Percentiles rank a stretch among this genome's conserved stretches.
These are phyloP conservation scores for Cerioporus squamosus DNA, from an alignment of 1,284 basidiomycete genomes.

Conservation along the genomic window DNA sequence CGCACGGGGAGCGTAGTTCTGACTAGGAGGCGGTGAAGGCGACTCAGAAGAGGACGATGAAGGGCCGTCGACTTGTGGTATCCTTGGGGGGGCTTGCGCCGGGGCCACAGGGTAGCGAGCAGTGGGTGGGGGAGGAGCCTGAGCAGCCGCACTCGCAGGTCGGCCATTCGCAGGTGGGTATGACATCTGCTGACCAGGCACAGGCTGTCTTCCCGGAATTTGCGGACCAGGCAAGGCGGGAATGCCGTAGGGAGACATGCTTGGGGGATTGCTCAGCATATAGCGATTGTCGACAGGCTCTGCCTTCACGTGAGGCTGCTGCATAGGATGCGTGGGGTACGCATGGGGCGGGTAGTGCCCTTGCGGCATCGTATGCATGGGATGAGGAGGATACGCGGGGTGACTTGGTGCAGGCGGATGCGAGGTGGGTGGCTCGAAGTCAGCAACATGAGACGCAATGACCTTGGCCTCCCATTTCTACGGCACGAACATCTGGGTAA, in stretches of 20 bases:
- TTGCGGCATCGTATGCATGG: constrained; percentile 29
- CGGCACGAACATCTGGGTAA: constrained; percentile 14
- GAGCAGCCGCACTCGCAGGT: constrained; percentile 20
- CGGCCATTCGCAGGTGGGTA: constrained; percentile 24
- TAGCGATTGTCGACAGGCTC: constrained; percentile 71
- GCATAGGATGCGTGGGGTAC: constrained; percentile 38
- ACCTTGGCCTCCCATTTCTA: constrained; percentile 97
- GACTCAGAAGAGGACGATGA: constrained; percentile 62
- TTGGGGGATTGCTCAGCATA: constrained; percentile 50
- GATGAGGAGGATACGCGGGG: constrained; percentile 32
- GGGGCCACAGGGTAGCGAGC: constrained; percentile 28
- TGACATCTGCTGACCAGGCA: constrained; percentile 46
- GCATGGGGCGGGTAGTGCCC: constrained; percentile 43
- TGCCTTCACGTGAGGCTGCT: constrained; percentile 58
- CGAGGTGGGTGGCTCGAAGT: constrained; percentile 72
- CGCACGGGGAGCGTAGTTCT: constrained; percentile 62
- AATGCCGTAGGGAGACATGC: constrained; percentile 51
- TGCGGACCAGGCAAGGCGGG: constrained; percentile 70
- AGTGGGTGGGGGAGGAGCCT: constrained; percentile 31
- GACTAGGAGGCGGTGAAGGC: constrained; percentile 60
- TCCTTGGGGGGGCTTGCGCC: constrained; percentile 38
- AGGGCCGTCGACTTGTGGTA: constrained; percentile 71
- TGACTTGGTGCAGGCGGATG: constrained; percentile 43
- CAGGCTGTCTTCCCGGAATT: constrained; percentile 49
- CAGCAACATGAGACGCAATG: constrained; percentile 90